Evolutionary conservation across 148 eudicot genomes (phyloP), one percentile per base, ranked within the genome.

Genomic region (Silene latifolia): DNA sequence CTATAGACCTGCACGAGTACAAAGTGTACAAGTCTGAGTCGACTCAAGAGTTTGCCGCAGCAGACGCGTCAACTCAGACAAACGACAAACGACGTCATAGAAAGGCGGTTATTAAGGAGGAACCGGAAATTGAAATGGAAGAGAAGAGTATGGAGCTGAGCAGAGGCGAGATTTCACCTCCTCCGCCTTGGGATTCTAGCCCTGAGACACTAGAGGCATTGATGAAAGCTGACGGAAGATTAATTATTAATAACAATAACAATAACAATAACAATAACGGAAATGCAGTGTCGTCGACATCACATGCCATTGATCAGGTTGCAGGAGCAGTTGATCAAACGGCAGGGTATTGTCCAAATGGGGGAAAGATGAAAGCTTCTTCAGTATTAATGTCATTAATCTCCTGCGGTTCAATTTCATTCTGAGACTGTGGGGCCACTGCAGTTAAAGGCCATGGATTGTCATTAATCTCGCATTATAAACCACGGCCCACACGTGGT

Each of bases 171-270:
- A 86, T 91, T 79, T 88, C 98, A 69, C 98, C 98, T 0, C 98
- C 98, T 0, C 98, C 98, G 76, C 97, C 98, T 69, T 93, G 95
- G 21, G 98, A 93, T 83, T 93, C 98, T 8, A 93, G 98, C 32
- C 92, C 97, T 2, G 98, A 91, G 80, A 89, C 98, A 3, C 74
- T 93, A 19, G 95, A 91, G 71, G 66, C 95, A 46, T 72, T 93
- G 77, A 88, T 93, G 93, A 91, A 93, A 64, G 84, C 93, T 8
- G 95, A 88, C 73, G 88, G 89, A 7, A 76, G 83, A 65, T 10
- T 86, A n/a, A 47, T 83, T 14, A 62, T 83, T 3, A 61, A 24
- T 12, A 59, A 27, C 15, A 66, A 18, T 66, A 66, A 11, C 17
- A 51, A 11, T n/a, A n/a, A n/a, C n/a, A n/a, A n/a, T n/a, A 66